Evolutionary conservation across 2,329 filamentous ascomycete species (phyloP).

Genomic region (Sclerotinia spermophila): DNA sequence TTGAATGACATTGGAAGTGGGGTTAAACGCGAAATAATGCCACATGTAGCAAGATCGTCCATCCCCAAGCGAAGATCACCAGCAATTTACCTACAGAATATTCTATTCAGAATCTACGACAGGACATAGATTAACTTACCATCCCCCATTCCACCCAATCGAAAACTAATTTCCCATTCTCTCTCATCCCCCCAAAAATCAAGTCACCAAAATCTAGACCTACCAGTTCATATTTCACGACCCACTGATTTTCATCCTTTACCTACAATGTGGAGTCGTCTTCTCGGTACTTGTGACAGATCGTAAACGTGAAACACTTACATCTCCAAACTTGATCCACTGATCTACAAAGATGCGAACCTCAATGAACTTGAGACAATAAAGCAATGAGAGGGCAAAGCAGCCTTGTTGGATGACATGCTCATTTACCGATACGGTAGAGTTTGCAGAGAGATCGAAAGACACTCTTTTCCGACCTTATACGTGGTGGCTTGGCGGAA

Average conservation of each 20-base stretch:
- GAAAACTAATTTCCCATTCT: neutral
- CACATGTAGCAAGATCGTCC: too few relatives aligned
- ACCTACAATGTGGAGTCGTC: neutral
- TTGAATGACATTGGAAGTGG: neutral
- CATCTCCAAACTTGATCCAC: neutral
- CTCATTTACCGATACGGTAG: neutral
- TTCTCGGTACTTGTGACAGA: slow-evolving; percentile 1
- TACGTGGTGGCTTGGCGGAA: neutral
- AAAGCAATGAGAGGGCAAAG: neutral
- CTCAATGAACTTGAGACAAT: neutral
- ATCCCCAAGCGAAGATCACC: neutral
- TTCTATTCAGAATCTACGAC: neutral
- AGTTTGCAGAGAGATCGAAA: neutral
- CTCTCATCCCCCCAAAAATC: neutral
- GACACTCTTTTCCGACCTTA: neutral
- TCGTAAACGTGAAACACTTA: neutral
- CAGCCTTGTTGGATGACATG: neutral
- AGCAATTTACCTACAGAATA: neutral
- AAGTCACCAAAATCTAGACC: neutral
- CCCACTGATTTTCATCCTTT: neutral
- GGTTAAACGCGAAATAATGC: neutral
- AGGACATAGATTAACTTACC: neutral
- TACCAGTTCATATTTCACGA: neutral
- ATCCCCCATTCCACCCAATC: neutral
- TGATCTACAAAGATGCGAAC: neutral